A percentile compares a stretch with the other conserved stretches of the same genome.
Evolutionary conservation across 257 asterid genomes (phyloP).

Genomic region (Capsicum baccatum): DNA sequence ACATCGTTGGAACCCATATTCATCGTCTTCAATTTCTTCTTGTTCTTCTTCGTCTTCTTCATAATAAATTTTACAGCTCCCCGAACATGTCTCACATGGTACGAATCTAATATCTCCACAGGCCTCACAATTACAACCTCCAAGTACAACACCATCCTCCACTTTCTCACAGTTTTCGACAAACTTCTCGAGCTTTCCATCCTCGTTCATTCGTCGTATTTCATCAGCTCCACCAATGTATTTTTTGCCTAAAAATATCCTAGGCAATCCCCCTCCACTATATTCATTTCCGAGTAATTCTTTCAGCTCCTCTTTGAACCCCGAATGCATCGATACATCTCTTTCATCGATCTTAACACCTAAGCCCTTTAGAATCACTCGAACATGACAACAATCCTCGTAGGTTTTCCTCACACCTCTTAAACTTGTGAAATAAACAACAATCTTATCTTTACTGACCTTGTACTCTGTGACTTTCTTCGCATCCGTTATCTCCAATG

Average conservation of each 20-base stretch:
- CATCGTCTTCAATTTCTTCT: constrained; percentile 33
- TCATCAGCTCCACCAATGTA: constrained; percentile 88
- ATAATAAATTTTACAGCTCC: constrained; percentile 81
- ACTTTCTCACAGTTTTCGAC: constrained; percentile 65
- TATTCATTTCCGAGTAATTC: constrained; percentile 60
- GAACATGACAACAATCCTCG: constrained; percentile 92
- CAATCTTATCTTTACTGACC: constrained; percentile 48
- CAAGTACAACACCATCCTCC: constrained; percentile 42
- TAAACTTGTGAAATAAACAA: constrained; percentile 82
- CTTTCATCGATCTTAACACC: constrained; percentile 83
- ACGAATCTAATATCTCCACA: constrained; percentile 89
- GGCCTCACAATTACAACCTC: constrained; percentile 57
- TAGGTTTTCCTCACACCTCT: constrained; percentile 92
- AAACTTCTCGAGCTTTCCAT: constrained; percentile 70
- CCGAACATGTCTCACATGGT: constrained; percentile 90
- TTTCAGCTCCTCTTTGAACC: constrained; percentile 84
- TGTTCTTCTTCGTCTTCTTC: constrained; percentile 39
- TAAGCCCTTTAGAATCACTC: constrained; percentile 68
- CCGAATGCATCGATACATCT: constrained; percentile 93
- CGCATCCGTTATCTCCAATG: constrained; percentile 35
- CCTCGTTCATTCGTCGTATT: constrained; percentile 71
- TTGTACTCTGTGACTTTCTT: background rate
- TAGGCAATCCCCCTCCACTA: constrained; percentile 59
- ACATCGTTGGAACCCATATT: constrained; percentile 65
- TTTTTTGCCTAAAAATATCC: constrained; percentile 63